Percentiles rank a stretch among this genome's conserved stretches.
Conservation (phyloP, 306 rosid species). For the Lotus japonicus region DNA sequence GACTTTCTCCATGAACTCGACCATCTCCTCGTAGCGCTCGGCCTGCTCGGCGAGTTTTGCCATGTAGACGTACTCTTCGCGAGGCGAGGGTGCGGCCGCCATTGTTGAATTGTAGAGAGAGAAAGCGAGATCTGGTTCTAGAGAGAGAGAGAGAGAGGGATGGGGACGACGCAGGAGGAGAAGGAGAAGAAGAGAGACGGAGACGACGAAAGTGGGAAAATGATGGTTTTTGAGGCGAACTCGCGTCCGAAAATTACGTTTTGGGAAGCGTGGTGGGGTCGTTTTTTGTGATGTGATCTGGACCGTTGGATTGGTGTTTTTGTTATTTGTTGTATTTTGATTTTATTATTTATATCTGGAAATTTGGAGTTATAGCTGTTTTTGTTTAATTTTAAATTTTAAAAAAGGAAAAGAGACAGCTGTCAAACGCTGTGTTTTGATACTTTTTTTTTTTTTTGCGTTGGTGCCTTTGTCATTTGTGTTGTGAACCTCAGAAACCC, state of each 20-base stretch:
- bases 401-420: conserved; percentile 30
- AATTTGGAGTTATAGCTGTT: background rate
- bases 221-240: conserved; percentile 31
- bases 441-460: background rate
- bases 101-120: conserved; percentile 35
- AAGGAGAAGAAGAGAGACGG: background rate
- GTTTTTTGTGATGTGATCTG: conserved; percentile 10
- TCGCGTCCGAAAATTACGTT: conserved; percentile 56
- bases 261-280: conserved; percentile 19
- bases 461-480: too few species aligned
- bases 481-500: too few species aligned
- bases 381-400: background rate
- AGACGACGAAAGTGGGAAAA: conserved; percentile 22
- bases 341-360: background rate
- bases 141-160: background rate
- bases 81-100: conserved; percentile 71
- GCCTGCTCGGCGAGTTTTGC: conserved; percentile 99
- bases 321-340: too few species aligned
- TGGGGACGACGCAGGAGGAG: background rate
- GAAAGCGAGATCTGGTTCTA: conserved; percentile 19
- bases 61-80: conserved; percentile 95
- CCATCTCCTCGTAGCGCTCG: conserved; percentile 99
- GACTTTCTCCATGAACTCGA: conserved; percentile 97
- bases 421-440: conserved; percentile 35
- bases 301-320: conserved; percentile 47